phyloP scores from a whole-genome alignment of 805 yeast genomes.

The Cyberlindnera veronae region DNA sequence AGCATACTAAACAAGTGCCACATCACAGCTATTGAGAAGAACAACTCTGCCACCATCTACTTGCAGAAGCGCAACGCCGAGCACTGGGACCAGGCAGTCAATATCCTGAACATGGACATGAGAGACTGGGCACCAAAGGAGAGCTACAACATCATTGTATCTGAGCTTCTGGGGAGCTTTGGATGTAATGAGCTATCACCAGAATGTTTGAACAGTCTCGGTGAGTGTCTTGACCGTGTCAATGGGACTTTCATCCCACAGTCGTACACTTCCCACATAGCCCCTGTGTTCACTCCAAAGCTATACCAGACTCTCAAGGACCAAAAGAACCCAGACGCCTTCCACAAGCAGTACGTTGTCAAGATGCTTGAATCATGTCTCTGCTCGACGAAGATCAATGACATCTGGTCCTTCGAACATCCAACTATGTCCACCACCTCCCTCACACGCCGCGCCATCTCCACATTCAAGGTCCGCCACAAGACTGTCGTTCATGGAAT shows the following conservation, averaged over 20 bases:
- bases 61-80: conserved; percentile 46
- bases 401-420: conserved; percentile 62
- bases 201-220: conserved; percentile 58
- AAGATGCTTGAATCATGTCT: conserved; percentile 39
- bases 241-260: conserved; percentile 61
- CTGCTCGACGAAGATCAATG: conserved; percentile 44
- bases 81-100: conserved; percentile 52
- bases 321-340: conserved; percentile 31
- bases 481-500: conserved; percentile 67
- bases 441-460: conserved; percentile 28
- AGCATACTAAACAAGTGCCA: conserved; percentile 22
- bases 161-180: conserved; percentile 85
- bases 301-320: conserved; percentile 37
- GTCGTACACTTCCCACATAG: conserved; percentile 53
- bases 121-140: conserved; percentile 43
- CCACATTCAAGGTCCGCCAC: conserved; percentile 42
- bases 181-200: conserved; percentile 92
- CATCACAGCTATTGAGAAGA: conserved; percentile 71
- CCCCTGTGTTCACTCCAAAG: conserved; percentile 64
- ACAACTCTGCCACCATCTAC: conserved; percentile 52
- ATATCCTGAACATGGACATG: conserved; percentile 56
- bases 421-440: conserved; percentile 58
- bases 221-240: conserved; percentile 35
- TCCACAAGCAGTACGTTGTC: conserved; percentile 46
- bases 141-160: conserved; percentile 57